Evolutionary conservation across 495 filamentous ascomycete genomes (phyloP).

Genomic region (Podospora fimiseda): DNA sequence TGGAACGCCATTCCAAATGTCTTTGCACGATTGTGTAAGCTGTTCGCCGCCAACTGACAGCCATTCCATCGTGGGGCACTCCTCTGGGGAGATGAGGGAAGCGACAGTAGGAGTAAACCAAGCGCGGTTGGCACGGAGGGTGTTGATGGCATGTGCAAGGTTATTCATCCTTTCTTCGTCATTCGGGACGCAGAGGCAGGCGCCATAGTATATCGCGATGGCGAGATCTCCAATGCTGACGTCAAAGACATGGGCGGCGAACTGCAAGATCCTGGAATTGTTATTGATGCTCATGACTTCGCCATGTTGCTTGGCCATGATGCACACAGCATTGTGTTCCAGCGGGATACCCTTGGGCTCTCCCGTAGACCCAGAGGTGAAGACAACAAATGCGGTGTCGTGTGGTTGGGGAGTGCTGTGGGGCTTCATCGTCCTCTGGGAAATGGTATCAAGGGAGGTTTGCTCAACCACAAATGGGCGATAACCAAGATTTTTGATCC

Average conservation of each 20-base stretch:
- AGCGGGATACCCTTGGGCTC: slow-evolving; percentile 40
- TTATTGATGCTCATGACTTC: slow-evolving; percentile 2
- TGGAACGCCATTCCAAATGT: slow-evolving; percentile 6
- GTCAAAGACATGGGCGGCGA: slow-evolving; percentile 54
- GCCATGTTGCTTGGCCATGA: slow-evolving; percentile 3
- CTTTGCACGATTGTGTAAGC: slow-evolving; percentile 5
- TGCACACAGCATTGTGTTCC: slow-evolving; percentile 13
- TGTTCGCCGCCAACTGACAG: slow-evolving; percentile 7
- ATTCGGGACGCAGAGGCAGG: slow-evolving; percentile 25
- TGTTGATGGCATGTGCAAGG: slow-evolving; percentile 24
- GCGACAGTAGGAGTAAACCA: slow-evolving; percentile 3
- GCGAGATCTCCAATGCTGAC: slow-evolving; percentile 49
- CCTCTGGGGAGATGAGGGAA: neutral
- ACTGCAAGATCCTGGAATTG: slow-evolving; percentile 44
- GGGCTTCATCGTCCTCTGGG: neutral
- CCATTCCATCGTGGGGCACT: slow-evolving; percentile 7
- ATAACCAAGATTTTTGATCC: neutral
- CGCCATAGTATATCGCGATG: slow-evolving; percentile 40
- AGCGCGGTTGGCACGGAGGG: slow-evolving; percentile 1
- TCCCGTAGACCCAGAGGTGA: slow-evolving; percentile 55
- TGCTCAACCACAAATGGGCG: slow-evolving; percentile 5
- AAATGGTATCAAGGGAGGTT: slow-evolving; percentile 3
- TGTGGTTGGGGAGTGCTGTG: slow-evolving; percentile 15
- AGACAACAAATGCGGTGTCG: slow-evolving; percentile 41
- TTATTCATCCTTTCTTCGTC: slow-evolving; percentile 18